Percentiles rank a stretch among this genome's conserved stretches.
phyloP scores from a whole-genome alignment of 176 grass and related monocot genomes.

The Alloteropsis semialata region DNA sequence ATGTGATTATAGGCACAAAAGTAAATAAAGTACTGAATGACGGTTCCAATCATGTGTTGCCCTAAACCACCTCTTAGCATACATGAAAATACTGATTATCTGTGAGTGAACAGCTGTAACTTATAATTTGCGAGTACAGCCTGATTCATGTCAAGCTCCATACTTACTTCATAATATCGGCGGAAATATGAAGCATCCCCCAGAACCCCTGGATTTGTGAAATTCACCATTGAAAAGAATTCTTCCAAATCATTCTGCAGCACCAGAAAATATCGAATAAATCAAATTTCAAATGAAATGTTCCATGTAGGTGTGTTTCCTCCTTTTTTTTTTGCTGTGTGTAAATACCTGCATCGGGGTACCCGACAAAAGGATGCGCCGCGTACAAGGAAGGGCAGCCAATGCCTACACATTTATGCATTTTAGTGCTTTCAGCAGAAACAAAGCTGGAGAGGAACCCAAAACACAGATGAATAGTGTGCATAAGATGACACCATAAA shows the following conservation, averaged over 20 bases:
- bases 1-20: background rate
- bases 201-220: slow-evolving; percentile 94
- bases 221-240: slow-evolving; percentile 98
- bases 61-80: background rate
- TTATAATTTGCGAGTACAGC: slow-evolving; percentile 9
- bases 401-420: slow-evolving; percentile 53
- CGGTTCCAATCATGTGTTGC: background rate
- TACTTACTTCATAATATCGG: slow-evolving; percentile 90
- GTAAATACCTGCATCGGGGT: slow-evolving; percentile 96
- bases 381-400: slow-evolving; percentile 88
- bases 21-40: background rate
- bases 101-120: background rate
- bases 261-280: slow-evolving; percentile 12
- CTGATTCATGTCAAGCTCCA: background rate
- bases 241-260: slow-evolving; percentile 96
- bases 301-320: background rate
- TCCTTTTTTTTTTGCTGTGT: background rate
- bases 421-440: slow-evolving; percentile 21
- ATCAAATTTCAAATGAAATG: slow-evolving; percentile 6
- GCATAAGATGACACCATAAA: slow-evolving; percentile 19
- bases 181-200: slow-evolving; percentile 83
- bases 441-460: slow-evolving; percentile 19
- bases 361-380: slow-evolving; percentile 84
- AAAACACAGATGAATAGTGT: background rate
- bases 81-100: background rate